These are phyloP conservation scores for Saccharomycopsis capsularis DNA, from an alignment of 805 yeast genomes.

Conservation along the genomic window DNA sequence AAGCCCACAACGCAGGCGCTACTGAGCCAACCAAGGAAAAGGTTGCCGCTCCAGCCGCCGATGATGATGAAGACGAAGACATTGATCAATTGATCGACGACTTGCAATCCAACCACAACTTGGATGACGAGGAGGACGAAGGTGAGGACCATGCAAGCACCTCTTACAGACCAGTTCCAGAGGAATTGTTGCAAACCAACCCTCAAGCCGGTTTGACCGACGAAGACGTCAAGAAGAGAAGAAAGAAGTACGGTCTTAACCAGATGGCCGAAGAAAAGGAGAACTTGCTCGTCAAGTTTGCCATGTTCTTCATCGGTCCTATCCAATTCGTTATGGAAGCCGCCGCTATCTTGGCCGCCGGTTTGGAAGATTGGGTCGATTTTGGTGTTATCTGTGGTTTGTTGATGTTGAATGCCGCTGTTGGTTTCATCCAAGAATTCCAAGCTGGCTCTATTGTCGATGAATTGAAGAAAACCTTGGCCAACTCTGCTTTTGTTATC, in stretches of 20 bases:
- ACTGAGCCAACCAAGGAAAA: constrained; percentile 45
- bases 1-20: constrained; percentile 6
- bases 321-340: constrained; percentile 97
- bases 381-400: constrained; percentile 95
- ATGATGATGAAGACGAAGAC: constrained; percentile 60
- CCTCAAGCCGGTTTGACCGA: constrained; percentile 67
- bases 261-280: constrained; percentile 88
- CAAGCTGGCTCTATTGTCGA: constrained; percentile 98
- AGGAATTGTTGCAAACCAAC: constrained; percentile 77
- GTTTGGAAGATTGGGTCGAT: constrained; percentile 97
- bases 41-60: constrained; percentile 48
- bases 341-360: constrained; percentile 92
- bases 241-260: constrained; percentile 86
- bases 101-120: constrained; percentile 58
- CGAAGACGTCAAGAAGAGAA: constrained; percentile 74
- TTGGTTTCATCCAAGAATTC: constrained; percentile 95
- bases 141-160: constrained; percentile 44
- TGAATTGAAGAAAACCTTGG: constrained; percentile 90
- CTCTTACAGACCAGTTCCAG: constrained; percentile 74
- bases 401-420: constrained; percentile 78
- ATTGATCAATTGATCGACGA: constrained; percentile 70
- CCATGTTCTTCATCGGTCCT: constrained; percentile 89
- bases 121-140: constrained; percentile 43
- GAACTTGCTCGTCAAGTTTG: constrained; percentile 69
- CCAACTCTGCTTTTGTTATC: constrained; percentile 79